These are phyloP conservation scores for Solanum etuberosum DNA, from an alignment of 257 asterid genomes.

Conservation along the genomic window DNA sequence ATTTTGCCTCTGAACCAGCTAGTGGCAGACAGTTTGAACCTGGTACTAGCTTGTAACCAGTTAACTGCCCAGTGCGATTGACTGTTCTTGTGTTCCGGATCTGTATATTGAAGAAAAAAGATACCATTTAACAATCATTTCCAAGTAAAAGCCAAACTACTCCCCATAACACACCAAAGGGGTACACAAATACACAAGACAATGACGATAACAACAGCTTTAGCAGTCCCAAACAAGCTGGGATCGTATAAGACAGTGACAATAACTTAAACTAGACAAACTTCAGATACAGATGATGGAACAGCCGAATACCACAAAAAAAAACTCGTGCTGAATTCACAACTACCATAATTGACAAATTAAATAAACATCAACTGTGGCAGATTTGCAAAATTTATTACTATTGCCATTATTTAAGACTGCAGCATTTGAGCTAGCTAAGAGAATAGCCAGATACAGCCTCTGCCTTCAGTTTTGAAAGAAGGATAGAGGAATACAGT, in stretches of 20 bases:
- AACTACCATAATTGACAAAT: neutral
- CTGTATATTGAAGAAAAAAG: slow-evolving; percentile 14
- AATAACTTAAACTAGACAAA: neutral
- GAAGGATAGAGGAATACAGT: neutral
- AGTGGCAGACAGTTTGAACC: slow-evolving; percentile 87
- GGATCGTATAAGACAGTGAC: neutral
- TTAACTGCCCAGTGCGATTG: slow-evolving; percentile 79
- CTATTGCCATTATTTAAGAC: neutral
- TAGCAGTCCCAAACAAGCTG: neutral
- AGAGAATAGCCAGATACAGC: neutral
- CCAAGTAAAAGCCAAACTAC: slow-evolving; percentile 14
- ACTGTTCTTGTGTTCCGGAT: slow-evolving; percentile 81
- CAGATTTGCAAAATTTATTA: neutral
- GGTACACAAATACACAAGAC: slow-evolving; percentile 29
- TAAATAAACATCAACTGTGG: neutral
- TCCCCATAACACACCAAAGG: slow-evolving; percentile 78
- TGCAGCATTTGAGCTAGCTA: neutral
- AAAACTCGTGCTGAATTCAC: neutral
- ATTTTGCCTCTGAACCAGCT: slow-evolving; percentile 91
- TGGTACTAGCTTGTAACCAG: slow-evolving; percentile 90
- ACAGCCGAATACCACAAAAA: neutral
- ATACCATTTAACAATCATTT: neutral
- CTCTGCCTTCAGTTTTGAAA: neutral
- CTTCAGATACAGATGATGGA: neutral
- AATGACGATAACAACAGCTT: neutral